A percentile compares a stretch with the other conserved stretches of the same genome.
phyloP scores from a whole-genome alignment of 2,329 filamentous ascomycete genomes.

The Scedosporium apiospermum region DNA sequence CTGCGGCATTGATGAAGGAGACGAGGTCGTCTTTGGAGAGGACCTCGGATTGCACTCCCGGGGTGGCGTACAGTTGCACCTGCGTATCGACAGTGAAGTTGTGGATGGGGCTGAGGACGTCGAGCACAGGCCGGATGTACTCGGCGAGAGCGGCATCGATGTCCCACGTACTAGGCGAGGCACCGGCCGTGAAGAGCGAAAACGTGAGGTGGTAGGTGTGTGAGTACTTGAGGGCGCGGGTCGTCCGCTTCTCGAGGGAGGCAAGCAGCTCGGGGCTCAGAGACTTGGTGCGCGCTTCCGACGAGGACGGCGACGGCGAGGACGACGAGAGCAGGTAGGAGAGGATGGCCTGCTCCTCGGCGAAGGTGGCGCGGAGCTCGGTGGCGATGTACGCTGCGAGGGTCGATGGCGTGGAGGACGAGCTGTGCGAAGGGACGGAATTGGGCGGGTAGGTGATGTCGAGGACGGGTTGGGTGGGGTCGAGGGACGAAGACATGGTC shows the following conservation, averaged over 20 bases:
- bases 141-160: conserved; percentile 72
- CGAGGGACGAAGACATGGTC: conserved; percentile 49
- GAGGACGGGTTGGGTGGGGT: conserved; percentile 60
- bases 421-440: conserved; percentile 55
- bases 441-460: conserved; percentile 69
- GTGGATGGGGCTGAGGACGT: conserved; percentile 72
- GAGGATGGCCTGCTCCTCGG: conserved; percentile 82
- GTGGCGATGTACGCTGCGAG: conserved; percentile 70
- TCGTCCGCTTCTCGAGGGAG: conserved; percentile 59
- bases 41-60: conserved; percentile 51
- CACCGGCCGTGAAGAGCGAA: conserved; percentile 78
- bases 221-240: conserved; percentile 80
- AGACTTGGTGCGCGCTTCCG: conserved; percentile 27
- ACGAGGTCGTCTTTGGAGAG: conserved; percentile 80
- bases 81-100: conserved; percentile 96
- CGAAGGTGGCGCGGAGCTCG: conserved; percentile 68
- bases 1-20: conserved; percentile 93
- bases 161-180: conserved; percentile 79
- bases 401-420: conserved; percentile 50
- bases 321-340: conserved; percentile 60
- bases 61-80: conserved; percentile 82
- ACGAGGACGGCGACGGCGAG: conserved; percentile 35
- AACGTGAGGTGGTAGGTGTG: conserved; percentile 94
- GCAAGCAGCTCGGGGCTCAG: conserved; percentile 43
- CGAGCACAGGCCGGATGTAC: conserved; percentile 73